Evolutionary conservation across 2,329 filamentous ascomycete species (phyloP).

Genomic region (Aspergillus bombycis): DNA sequence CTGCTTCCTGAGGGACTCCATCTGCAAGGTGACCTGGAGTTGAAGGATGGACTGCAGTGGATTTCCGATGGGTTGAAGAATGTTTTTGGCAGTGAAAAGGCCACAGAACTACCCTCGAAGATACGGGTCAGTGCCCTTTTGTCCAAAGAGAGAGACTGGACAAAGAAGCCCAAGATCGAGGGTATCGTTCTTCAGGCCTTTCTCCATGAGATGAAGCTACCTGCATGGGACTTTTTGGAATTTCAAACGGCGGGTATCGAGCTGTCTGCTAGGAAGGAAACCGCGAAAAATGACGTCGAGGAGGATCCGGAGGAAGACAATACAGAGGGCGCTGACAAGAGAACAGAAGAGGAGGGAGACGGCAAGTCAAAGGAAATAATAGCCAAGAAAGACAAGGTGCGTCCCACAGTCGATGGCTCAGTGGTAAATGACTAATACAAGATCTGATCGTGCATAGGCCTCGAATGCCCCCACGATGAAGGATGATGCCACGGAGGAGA

Average conservation of each 20-base stretch:
- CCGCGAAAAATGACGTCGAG: neutral
- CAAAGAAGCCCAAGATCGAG: neutral
- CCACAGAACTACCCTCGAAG: neutral
- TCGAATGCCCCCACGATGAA: neutral
- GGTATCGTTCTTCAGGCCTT: neutral
- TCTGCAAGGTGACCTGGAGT: neutral
- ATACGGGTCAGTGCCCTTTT: neutral
- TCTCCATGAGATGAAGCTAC: neutral
- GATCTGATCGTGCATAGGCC: neutral
- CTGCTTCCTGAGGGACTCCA: neutral
- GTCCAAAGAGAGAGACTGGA: neutral
- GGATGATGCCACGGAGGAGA: neutral
- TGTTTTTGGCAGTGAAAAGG: neutral
- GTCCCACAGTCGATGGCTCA: neutral
- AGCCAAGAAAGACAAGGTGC: neutral
- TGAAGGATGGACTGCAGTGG: neutral
- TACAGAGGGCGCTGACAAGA: neutral
- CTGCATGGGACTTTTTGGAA: neutral
- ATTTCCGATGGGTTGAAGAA: neutral
- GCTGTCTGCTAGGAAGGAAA: neutral
- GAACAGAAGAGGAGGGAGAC: neutral
- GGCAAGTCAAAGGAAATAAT: neutral
- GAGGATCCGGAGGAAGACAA: neutral
- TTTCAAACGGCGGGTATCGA: neutral
- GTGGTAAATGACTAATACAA: neutral